Evolutionary conservation across 78 protist species (phyloP).

Genomic region (Polysphondylium violaceum): DNA sequence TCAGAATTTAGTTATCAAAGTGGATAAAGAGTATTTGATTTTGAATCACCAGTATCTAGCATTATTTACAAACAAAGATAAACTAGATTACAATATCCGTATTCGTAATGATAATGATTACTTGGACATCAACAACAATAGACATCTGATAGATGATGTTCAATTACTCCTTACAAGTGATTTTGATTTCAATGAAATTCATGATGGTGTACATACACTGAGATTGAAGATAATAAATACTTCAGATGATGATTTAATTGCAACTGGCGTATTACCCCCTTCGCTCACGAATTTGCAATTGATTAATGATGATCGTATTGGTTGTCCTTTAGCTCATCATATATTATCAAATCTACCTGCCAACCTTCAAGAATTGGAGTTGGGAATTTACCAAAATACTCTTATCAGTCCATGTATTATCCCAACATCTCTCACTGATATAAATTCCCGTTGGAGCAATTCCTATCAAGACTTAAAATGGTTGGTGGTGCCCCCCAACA

Average conservation of each 20-base stretch:
- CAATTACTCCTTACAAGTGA: not conserved
- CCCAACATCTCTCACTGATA: not conserved
- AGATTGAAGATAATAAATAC: not conserved
- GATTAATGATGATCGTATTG: too few relatives aligned
- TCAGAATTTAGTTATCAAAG: not conserved
- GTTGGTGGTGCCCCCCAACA: not conserved
- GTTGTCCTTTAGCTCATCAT: not conserved
- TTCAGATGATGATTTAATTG: not conserved
- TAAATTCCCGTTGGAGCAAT: too few relatives aligned
- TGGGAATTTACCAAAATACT: not conserved
- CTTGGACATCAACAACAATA: not conserved
- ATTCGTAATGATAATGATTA: not conserved
- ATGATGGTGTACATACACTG: not conserved
- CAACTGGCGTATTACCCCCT: not conserved
- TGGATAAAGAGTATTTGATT: not conserved
- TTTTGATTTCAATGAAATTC: too few relatives aligned
- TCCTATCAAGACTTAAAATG: not conserved
- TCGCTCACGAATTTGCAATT: not conserved
- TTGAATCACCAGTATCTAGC: not conserved
- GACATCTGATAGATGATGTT: not conserved
- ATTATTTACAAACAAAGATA: not conserved
- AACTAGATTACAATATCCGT: too few relatives aligned
- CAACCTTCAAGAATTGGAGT: not conserved
- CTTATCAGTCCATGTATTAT: not conserved
- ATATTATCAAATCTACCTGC: not conserved